These are phyloP conservation scores for Rubia tinctorum DNA, from an alignment of 305 asterid genomes.

Conservation along the genomic window DNA sequence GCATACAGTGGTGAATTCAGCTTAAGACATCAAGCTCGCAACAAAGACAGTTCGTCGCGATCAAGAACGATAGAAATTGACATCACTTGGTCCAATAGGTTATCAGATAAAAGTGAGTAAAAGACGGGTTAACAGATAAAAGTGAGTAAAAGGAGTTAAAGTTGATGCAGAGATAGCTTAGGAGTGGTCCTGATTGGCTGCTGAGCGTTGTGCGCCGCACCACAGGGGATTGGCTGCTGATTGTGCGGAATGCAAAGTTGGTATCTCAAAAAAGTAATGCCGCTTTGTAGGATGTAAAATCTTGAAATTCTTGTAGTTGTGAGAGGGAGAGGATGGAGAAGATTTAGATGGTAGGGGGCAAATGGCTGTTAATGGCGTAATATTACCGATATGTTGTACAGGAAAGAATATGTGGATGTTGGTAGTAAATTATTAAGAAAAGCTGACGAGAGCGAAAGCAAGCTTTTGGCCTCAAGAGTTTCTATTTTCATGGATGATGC, in stretches of 20 bases:
- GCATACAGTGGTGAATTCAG: slow-evolving; percentile 54
- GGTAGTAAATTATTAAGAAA: not conserved
- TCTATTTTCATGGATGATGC: slow-evolving; percentile 2
- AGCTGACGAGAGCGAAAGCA: not conserved
- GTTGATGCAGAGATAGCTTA: slow-evolving; percentile 6
- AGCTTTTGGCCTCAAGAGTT: slow-evolving; percentile 5
- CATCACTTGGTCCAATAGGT: slow-evolving; percentile 70
- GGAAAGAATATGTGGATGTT: slow-evolving; percentile 5
- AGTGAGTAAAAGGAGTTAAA: slow-evolving; percentile 26
- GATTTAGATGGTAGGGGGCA: not conserved
- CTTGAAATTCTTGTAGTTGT: slow-evolving; percentile 9
- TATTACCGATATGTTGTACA: slow-evolving; percentile 9
- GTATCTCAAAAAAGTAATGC: not conserved
- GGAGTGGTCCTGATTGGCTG: slow-evolving; percentile 9
- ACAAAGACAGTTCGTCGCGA: slow-evolving; percentile 49
- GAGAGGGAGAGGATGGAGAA: not conserved
- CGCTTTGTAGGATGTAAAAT: slow-evolving; percentile 4
- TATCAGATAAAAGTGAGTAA: slow-evolving; percentile 33
- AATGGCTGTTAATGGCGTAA: slow-evolving; percentile 3
- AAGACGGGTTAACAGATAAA: slow-evolving; percentile 30
- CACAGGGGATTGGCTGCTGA: not conserved
- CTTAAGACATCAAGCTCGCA: slow-evolving; percentile 48
- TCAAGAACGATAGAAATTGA: slow-evolving; percentile 67
- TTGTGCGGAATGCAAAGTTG: not conserved
- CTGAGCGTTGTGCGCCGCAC: not conserved